Percentiles rank a stretch among this genome's conserved stretches.
These are phyloP conservation scores for Populus nigra DNA, from an alignment of 345 rosid genomes.

Conservation along the genomic window DNA sequence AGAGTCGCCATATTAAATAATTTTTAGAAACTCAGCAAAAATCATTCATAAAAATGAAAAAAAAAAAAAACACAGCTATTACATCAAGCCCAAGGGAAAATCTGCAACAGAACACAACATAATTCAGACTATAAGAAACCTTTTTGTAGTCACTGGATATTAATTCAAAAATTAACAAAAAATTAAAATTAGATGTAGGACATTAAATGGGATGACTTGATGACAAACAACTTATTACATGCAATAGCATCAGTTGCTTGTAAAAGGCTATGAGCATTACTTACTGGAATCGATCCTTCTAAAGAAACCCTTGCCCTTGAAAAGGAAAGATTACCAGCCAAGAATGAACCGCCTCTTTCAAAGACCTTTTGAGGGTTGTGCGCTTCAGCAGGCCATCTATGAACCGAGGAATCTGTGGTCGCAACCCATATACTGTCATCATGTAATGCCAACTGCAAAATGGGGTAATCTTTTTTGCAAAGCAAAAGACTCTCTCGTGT, in stretches of 20 bases:
- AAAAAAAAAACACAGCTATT: background rate
- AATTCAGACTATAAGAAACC: background rate
- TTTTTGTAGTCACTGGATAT: background rate
- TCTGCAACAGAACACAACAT: background rate
- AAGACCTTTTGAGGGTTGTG: slow-evolving; percentile 79
- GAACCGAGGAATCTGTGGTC: slow-evolving; percentile 84
- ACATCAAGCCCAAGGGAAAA: background rate
- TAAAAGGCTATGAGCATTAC: slow-evolving; percentile 24
- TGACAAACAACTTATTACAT: background rate
- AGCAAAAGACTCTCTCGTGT: slow-evolving; percentile 95
- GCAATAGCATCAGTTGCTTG: background rate
- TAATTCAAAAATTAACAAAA: background rate
- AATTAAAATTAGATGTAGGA: background rate
- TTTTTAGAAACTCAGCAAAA: background rate
- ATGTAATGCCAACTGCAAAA: slow-evolving; percentile 82
- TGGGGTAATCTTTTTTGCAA: slow-evolving; percentile 85
- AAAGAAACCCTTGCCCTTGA: slow-evolving; percentile 93
- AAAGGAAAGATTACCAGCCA: slow-evolving; percentile 96
- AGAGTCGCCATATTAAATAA: background rate
- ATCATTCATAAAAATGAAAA: background rate
- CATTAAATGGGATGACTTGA: background rate
- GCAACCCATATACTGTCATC: slow-evolving; percentile 93
- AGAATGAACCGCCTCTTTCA: slow-evolving; percentile 85
- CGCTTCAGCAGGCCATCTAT: slow-evolving; percentile 93
- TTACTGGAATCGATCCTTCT: slow-evolving; percentile 91